phyloP scores from a whole-genome alignment of 768 basidiomycete genomes.

The Floccularia luteovirens region DNA sequence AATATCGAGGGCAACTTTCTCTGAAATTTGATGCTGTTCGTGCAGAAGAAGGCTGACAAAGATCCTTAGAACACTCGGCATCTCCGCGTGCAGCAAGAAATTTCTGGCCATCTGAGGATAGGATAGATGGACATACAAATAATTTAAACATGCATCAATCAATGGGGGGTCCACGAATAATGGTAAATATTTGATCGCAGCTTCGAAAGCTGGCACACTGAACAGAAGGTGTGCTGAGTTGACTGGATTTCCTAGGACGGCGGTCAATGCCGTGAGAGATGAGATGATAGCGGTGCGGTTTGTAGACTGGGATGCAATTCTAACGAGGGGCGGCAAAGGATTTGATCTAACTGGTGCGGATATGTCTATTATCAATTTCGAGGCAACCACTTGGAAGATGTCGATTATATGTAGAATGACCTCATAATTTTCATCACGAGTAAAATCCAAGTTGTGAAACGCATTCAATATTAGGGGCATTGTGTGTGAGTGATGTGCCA shows the following conservation, averaged over 20 bases:
- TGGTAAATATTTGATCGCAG: slow-evolving; percentile 66
- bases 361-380: slow-evolving; percentile 27
- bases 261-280: slow-evolving; percentile 50
- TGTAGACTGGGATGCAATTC: slow-evolving; percentile 45
- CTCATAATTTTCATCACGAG: slow-evolving; percentile 63
- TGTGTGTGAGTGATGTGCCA: slow-evolving; percentile 53
- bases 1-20: slow-evolving; percentile 57
- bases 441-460: slow-evolving; percentile 51
- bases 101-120: slow-evolving; percentile 69
- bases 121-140: slow-evolving; percentile 68
- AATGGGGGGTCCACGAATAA: slow-evolving; percentile 63
- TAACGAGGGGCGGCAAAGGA: slow-evolving; percentile 51
- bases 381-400: slow-evolving; percentile 57
- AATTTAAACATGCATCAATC: slow-evolving; percentile 66
- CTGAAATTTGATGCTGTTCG: slow-evolving; percentile 57
- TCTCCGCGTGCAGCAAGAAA: slow-evolving; percentile 63
- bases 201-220: slow-evolving; percentile 51
- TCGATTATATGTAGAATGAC: slow-evolving; percentile 68
- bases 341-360: slow-evolving; percentile 25
- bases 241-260: slow-evolving; percentile 51
- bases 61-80: slow-evolving; percentile 63
- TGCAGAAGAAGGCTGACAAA: slow-evolving; percentile 59
- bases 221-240: slow-evolving; percentile 48
- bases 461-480: slow-evolving; percentile 59
- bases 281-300: slow-evolving; percentile 76